Percentiles rank a stretch among this genome's conserved stretches.
Conservation (phyloP, 306 rosid species). For the Corylus americana region DNA sequence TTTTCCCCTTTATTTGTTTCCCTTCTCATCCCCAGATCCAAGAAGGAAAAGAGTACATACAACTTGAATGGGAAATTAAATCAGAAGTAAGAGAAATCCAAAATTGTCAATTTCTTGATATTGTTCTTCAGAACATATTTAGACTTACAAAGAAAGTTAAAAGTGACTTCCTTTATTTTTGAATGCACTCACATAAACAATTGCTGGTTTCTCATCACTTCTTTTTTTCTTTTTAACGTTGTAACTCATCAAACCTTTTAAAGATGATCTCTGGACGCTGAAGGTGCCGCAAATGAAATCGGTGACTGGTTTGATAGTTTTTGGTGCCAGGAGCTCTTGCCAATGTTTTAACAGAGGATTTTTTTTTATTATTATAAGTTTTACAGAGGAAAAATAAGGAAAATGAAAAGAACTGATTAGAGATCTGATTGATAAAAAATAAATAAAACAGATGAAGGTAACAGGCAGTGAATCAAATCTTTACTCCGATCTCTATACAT, state of each 20-base stretch:
- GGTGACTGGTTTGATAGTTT: background rate
- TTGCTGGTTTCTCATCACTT: background rate
- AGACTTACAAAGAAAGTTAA: background rate
- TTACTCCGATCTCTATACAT: background rate
- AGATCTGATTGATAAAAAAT: background rate
- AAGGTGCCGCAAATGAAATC: background rate
- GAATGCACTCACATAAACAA: background rate
- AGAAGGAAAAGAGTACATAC: background rate
- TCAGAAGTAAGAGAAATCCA: conserved; percentile 12
- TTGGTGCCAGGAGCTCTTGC: background rate
- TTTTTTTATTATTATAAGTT: too few species aligned
- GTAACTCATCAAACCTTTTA: background rate
- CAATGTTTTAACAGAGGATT: background rate
- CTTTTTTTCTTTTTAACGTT: background rate
- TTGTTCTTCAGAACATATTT: background rate
- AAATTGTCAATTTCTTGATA: conserved; percentile 7
- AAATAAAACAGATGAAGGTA: background rate
- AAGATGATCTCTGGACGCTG: background rate
- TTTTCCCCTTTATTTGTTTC: background rate
- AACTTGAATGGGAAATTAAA: background rate
- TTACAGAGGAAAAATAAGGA: background rate
- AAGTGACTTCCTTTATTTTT: background rate
- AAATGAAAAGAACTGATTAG: background rate
- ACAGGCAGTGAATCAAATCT: background rate
- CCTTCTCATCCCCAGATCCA: background rate